A percentile compares a stretch with the other conserved stretches of the same genome.
Conservation (phyloP, 805 yeast species). For the Candida mattraensis region DNA sequence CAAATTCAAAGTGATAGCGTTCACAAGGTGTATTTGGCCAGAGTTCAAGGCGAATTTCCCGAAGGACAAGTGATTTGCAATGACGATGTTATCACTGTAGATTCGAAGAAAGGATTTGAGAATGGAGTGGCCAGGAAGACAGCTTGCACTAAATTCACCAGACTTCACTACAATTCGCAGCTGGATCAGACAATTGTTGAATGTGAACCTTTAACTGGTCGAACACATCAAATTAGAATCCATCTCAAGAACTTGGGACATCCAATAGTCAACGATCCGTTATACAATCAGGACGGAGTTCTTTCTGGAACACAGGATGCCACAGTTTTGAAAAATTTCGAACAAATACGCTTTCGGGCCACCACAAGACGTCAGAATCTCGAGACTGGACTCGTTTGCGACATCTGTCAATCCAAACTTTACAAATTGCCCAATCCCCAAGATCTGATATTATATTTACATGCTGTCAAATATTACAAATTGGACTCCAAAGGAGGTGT, state of each 20-base stretch:
- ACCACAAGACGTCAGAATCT: constrained; percentile 19
- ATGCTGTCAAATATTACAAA: constrained; percentile 43
- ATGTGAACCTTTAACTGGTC: constrained; percentile 53
- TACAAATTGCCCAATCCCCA: constrained; percentile 32
- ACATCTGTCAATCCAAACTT: constrained; percentile 35
- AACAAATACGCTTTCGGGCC: constrained; percentile 12
- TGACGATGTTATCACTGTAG: constrained; percentile 39
- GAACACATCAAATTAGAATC: constrained; percentile 58
- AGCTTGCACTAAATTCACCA: constrained; percentile 26
- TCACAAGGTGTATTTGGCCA: constrained; percentile 46
- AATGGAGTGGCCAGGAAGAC: constrained; percentile 25
- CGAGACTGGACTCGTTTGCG: constrained; percentile 30
- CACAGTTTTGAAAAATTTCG: constrained; percentile 10
- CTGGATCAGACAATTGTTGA: constrained; percentile 42
- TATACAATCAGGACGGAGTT: constrained; percentile 24
- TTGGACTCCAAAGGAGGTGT: constrained; percentile 13
- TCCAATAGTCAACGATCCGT: constrained; percentile 38
- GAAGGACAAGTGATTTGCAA: constrained; percentile 26
- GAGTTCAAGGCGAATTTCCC: constrained; percentile 45
- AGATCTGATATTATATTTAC: constrained; percentile 44
- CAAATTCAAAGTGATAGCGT: constrained; percentile 35
- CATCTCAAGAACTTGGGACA: constrained; percentile 48
- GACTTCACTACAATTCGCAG: constrained; percentile 31
- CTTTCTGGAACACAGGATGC: constrained; percentile 11
- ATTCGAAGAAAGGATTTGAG: constrained; percentile 28